Conservation (phyloP, 2,329 filamentous ascomycete species). For the Nannizziopsis arthrosporioides region DNA sequence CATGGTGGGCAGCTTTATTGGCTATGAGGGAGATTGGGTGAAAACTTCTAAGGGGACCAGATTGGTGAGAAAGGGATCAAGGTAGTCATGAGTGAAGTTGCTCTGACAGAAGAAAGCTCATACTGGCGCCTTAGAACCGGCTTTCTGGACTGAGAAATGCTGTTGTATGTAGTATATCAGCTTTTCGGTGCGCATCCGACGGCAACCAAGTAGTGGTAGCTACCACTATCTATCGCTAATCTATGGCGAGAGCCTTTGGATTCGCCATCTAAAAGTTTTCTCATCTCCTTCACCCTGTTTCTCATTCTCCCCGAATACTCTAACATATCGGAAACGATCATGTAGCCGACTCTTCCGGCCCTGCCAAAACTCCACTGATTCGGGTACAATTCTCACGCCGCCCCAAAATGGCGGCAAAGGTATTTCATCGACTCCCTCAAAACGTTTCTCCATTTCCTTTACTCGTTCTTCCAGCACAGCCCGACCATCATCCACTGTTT, state of each 20-base stretch:
- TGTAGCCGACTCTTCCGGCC: constrained; percentile 80
- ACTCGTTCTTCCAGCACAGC: constrained; percentile 67
- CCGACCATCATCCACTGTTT: constrained; percentile 48
- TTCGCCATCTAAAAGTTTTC: constrained; percentile 36
- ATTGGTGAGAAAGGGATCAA: too few species aligned
- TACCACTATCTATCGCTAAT: not conserved
- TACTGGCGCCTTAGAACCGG: too few species aligned
- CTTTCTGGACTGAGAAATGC: too few species aligned
- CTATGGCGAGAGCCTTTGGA: constrained; percentile 33
- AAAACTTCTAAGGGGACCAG: too few species aligned
- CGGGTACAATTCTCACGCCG: constrained; percentile 72
- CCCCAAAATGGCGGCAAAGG: constrained; percentile 94
- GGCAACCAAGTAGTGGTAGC: not conserved
- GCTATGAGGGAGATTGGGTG: too few species aligned
- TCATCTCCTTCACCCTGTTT: constrained; percentile 53
- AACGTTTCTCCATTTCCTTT: constrained; percentile 60
- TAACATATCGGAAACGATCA: constrained; percentile 80
- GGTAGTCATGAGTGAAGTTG: too few species aligned
- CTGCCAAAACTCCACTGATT: constrained; percentile 91
- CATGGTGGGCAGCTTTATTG: too few species aligned
- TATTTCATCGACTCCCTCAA: constrained; percentile 64
- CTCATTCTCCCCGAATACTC: constrained; percentile 37
- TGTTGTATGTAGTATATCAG: too few species aligned
- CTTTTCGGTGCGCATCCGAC: too few species aligned
- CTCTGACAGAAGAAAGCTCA: too few species aligned